Conservation (phyloP, 768 basidiomycete species). For the Kwoniella botswanensis region DNA sequence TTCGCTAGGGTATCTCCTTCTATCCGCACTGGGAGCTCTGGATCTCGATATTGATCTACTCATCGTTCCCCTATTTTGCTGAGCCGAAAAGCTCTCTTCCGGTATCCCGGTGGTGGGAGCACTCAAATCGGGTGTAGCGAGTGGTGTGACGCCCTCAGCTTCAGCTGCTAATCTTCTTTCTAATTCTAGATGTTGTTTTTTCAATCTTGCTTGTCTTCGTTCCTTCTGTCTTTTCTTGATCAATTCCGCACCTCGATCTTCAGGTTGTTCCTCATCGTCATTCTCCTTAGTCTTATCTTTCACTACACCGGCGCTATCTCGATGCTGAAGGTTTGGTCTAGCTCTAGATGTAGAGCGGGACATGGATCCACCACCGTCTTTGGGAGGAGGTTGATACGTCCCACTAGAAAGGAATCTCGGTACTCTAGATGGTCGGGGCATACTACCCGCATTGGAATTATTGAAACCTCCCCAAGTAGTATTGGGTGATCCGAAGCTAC, state of each 20-base stretch:
- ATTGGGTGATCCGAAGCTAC: slow-evolving; percentile 39
- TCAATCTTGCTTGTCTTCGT: slow-evolving; percentile 46
- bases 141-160: slow-evolving; percentile 22
- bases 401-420: slow-evolving; percentile 26
- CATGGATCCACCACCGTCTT: slow-evolving; percentile 33
- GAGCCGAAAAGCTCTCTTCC: slow-evolving; percentile 27
- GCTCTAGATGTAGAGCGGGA: slow-evolving; percentile 45
- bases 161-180: slow-evolving; percentile 32
- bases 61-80: slow-evolving; percentile 27
- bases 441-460: slow-evolving; percentile 27
- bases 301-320: slow-evolving; percentile 10
- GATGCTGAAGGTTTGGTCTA: slow-evolving; percentile 31
- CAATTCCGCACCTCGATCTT: slow-evolving; percentile 60
- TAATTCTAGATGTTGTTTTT: slow-evolving; percentile 39
- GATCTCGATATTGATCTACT: slow-evolving; percentile 42
- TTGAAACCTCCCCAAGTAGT: slow-evolving; percentile 19
- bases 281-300: slow-evolving; percentile 8
- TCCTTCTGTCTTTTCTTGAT: slow-evolving; percentile 58
- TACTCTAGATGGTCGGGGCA: slow-evolving; percentile 29
- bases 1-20: slow-evolving; percentile 21
- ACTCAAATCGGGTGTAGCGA: slow-evolving; percentile 22
- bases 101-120: slow-evolving; percentile 28
- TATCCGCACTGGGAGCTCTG: slow-evolving; percentile 34
- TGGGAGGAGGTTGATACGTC: slow-evolving; percentile 10
- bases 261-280: slow-evolving; percentile 56